These are phyloP conservation scores for Grosmannia penicillata DNA, from an alignment of 2,329 filamentous ascomycete genomes.

Conservation along the genomic window DNA sequence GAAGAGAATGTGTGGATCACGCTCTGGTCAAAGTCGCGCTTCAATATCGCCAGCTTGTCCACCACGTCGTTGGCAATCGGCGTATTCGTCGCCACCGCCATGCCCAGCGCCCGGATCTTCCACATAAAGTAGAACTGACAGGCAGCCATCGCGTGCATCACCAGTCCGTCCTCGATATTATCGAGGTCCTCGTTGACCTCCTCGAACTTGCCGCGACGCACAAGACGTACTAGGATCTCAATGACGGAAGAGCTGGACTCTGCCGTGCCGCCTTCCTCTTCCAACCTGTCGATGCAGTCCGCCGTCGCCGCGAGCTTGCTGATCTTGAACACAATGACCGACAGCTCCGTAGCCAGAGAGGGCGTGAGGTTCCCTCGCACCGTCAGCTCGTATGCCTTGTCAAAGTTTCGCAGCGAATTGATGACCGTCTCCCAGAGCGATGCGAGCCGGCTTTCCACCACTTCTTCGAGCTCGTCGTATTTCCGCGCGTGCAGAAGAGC, in stretches of 20 bases:
- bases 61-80: conserved; percentile 43
- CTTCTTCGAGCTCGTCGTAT: conserved; percentile 78
- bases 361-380: conserved; percentile 53
- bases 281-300: conserved; percentile 62
- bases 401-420: conserved; percentile 56
- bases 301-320: conserved; percentile 67
- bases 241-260: conserved; percentile 40
- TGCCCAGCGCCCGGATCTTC: conserved; percentile 54
- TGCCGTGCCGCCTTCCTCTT: conserved; percentile 37
- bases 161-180: conserved; percentile 64
- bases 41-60: conserved; percentile 40
- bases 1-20: conserved; percentile 56
- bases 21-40: conserved; percentile 43
- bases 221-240: conserved; percentile 55
- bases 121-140: conserved; percentile 90
- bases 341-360: conserved; percentile 52
- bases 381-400: conserved; percentile 57
- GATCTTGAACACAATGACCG: conserved; percentile 62
- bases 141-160: conserved; percentile 60
- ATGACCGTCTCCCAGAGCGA: conserved; percentile 76
- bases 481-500: conserved; percentile 74
- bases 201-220: conserved; percentile 57
- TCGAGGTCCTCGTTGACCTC: conserved; percentile 57
- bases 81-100: conserved; percentile 37
- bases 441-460: conserved; percentile 66